Evolutionary conservation across 1,284 basidiomycete species (phyloP).

Genomic region (Ceratobasidium sp.): DNA sequence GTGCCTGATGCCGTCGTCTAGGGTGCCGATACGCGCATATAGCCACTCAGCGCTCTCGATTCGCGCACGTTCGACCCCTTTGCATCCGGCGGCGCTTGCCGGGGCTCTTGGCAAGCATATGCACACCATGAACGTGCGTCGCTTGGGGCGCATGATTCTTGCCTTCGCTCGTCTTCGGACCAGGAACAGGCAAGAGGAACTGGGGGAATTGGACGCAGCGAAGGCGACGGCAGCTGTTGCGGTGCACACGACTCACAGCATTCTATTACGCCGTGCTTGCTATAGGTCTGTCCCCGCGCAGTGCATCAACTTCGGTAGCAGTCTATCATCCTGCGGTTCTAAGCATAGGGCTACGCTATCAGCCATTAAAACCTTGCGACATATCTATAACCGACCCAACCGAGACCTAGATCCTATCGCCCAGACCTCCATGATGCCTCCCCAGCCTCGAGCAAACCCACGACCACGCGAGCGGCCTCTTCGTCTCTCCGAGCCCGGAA

Average conservation of each 20-base stretch:
- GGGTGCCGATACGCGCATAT: conserved; percentile 22
- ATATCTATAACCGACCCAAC: neutral
- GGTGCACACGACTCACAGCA: conserved; percentile 12
- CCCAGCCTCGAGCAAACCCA: conserved; percentile 17
- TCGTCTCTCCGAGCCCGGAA: conserved; percentile 23
- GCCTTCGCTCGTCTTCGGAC: neutral
- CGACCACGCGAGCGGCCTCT: conserved; percentile 28
- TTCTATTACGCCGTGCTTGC: neutral
- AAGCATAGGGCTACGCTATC: neutral
- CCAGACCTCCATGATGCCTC: conserved; percentile 10
- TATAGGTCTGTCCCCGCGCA: neutral
- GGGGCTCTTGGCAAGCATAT: conserved; percentile 28
- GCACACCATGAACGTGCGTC: conserved; percentile 35
- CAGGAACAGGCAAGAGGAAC: conserved; percentile 4
- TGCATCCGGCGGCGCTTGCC: conserved; percentile 32
- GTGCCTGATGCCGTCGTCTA: conserved; percentile 18
- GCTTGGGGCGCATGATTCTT: neutral
- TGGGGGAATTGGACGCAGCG: neutral
- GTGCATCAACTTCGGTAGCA: conserved; percentile 19
- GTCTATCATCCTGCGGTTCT: conserved; percentile 6
- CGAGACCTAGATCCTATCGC: conserved; percentile 14
- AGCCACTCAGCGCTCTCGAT: conserved; percentile 20
- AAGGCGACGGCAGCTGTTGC: neutral
- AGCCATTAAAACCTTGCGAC: neutral
- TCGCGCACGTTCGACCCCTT: conserved; percentile 28